Conservation (phyloP, 2,329 filamentous ascomycete genomes). For the Thermothelomyces thermophilus region DNA sequence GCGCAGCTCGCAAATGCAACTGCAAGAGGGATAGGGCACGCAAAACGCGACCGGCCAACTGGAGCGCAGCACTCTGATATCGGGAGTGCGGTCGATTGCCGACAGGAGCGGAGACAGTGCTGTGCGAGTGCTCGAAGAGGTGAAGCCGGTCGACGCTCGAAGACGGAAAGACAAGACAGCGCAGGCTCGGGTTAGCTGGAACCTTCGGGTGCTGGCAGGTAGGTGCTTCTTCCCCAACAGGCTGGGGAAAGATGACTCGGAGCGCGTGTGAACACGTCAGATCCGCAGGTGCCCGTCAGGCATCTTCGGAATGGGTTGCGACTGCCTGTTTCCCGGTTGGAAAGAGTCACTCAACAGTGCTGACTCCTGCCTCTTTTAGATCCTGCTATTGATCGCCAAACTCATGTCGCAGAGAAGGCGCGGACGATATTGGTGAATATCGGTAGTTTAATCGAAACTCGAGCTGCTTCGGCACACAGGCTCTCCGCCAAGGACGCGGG, state of each 20-base stretch:
- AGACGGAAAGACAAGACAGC: background rate
- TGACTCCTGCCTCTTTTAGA: constrained; percentile 14
- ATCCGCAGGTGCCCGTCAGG: constrained; percentile 13
- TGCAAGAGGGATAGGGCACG: background rate
- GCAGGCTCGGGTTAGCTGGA: background rate
- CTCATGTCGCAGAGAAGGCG: constrained; percentile 14
- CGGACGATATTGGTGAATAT: background rate
- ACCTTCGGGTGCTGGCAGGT: constrained; percentile 1
- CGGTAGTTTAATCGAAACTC: background rate
- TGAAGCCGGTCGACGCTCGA: constrained; percentile 17
- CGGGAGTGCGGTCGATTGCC: background rate
- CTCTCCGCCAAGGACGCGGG: background rate
- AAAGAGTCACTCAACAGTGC: constrained; percentile 4
- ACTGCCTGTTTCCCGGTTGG: constrained; percentile 13
- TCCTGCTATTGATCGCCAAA: constrained; percentile 9
- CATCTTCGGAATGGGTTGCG: constrained; percentile 11
- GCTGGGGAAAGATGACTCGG: background rate
- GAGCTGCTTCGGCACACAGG: background rate
- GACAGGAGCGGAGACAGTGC: background rate
- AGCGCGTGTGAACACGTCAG: constrained; percentile 20
- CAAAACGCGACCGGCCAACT: background rate
- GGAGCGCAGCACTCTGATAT: background rate
- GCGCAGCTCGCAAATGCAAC: background rate
- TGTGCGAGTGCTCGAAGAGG: constrained; percentile 9
- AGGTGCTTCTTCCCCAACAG: constrained; percentile 1